Evolutionary conservation across 768 basidiomycete species (phyloP), one percentile per base, ranked within the genome.

Genomic region (Pisolithus tinctorius): DNA sequence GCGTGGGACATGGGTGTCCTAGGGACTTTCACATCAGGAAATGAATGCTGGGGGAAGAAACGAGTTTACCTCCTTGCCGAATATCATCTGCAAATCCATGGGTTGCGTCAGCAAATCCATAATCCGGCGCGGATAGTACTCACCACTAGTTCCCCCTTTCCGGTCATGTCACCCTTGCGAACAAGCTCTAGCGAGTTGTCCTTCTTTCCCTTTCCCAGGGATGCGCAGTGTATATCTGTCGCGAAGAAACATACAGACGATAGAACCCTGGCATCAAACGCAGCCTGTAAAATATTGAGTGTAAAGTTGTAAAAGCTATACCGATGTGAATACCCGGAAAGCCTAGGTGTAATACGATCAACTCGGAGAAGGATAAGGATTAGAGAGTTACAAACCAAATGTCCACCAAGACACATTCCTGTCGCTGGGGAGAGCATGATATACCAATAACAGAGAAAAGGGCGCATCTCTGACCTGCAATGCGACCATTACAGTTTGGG

Each of bases 1-100:
- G 34, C 93, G 83, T 23, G 93, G 90, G 45, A 96, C 92, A 60
- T 97, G 93, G 0, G 93, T 96, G 67, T 97, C 93, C 85, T 91
- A 39, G 50, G 11, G 34, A 34, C 47, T 10, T 23, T 20, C 6
- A 20, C 30, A 16, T 65, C 20, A 60, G 46, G 17, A 7, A 4
- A 45, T 29, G 8, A 9, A 3, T 10, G 39, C 25, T 3, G 14
- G 5, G 25, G 38, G 39, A 5, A 26, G 1, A 9, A 10, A 13
- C 29, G 10, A 6, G 54, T 71, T 49, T 58, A 82, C 89, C 76
- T 94, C 91, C 65, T 94, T 93, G 6, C 95, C 95, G 62, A 97
- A 97, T 48, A 97, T 92, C 86, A 96, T 86, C 81, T 93, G 17
- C 25, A 49, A 36, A 37, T 29, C 34, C 13, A n/a, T 29, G 42